phyloP scores from a whole-genome alignment of 106 monocot species.

The Acorus gramineus region DNA sequence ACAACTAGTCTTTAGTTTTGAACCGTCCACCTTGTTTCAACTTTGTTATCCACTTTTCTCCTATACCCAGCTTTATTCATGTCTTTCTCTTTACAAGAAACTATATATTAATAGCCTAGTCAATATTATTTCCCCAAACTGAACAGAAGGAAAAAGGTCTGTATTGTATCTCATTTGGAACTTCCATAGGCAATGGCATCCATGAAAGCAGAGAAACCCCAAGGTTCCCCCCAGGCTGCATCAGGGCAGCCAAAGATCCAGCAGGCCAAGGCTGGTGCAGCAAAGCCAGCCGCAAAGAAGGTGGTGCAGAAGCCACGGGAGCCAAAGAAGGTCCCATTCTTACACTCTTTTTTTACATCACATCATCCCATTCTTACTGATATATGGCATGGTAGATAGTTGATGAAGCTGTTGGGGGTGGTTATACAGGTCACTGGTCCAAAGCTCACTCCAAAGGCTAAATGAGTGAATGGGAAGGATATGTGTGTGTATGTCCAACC shows the following conservation, averaged over 20 bases:
- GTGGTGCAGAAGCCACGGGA: slow-evolving; percentile 19
- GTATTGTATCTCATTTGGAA: background rate
- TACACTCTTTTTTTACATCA: background rate
- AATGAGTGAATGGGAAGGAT: too few species aligned
- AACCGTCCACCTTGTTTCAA: slow-evolving; percentile 1
- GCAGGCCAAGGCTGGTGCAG: slow-evolving; percentile 1
- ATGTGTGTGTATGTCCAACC: too few species aligned
- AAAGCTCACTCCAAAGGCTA: too few species aligned
- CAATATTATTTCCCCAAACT: too few species aligned
- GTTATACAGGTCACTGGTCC: too few species aligned
- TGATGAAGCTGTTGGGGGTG: too few species aligned
- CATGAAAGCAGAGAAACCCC: slow-evolving; percentile 8
- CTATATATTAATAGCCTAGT: background rate
- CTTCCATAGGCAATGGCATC: slow-evolving; percentile 11
- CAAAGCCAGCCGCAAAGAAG: slow-evolving; percentile 5
- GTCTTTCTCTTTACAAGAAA: background rate
- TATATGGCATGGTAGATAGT: too few species aligned
- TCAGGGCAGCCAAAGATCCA: background rate
- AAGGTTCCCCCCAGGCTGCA: background rate
- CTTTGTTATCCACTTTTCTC: background rate
- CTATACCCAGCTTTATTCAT: background rate
- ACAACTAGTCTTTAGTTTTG: background rate
- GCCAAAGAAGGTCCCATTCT: slow-evolving; percentile 4
- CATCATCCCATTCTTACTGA: too few species aligned
- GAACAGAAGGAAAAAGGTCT: too few species aligned